Evolutionary conservation across 257 asterid species (phyloP).

Genomic region (Leptodermis oblonga): DNA sequence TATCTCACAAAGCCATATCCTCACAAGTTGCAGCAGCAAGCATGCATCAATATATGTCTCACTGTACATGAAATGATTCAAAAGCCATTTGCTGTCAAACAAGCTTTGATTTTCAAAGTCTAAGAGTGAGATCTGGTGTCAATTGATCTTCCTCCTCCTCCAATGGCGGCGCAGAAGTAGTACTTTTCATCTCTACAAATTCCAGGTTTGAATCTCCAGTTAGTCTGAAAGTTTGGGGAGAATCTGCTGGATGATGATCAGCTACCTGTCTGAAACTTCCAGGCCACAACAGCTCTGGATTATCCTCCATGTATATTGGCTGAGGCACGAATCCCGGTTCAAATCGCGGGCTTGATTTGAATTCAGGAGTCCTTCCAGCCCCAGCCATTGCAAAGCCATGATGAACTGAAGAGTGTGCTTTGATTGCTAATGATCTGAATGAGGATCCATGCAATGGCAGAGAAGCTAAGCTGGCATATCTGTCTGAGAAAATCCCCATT

Average conservation of each 20-base stretch:
- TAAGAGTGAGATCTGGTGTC: conserved; percentile 53
- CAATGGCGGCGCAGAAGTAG: conserved; percentile 5
- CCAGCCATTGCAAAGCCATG: conserved; percentile 22
- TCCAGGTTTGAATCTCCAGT: conserved; percentile 23
- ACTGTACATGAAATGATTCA: conserved; percentile 19
- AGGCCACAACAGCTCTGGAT: conserved; percentile 44
- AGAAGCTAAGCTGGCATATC: conserved; percentile 36
- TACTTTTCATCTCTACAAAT: conserved; percentile 19
- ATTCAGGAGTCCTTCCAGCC: conserved; percentile 24
- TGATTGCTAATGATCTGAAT: conserved; percentile 45
- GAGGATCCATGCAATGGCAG: conserved; percentile 51
- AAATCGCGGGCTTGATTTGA: conserved; percentile 27
- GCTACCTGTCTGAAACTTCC: conserved; percentile 46
- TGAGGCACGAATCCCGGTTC: conserved; percentile 31
- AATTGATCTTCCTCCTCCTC: conserved; percentile 22
- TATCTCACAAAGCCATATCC: not conserved
- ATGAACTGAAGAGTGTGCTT: conserved; percentile 54
- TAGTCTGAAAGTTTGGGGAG: conserved; percentile 23
- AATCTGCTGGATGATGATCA: conserved; percentile 12
- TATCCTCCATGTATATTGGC: conserved; percentile 39
- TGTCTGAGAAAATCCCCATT: conserved; percentile 38
- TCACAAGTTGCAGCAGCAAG: conserved; percentile 9
- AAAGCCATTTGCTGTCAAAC: conserved; percentile 16
- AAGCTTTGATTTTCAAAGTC: conserved; percentile 39
- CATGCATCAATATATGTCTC: conserved; percentile 13